Evolutionary conservation across 768 basidiomycete genomes (phyloP).

Genomic region (Amanita polypyramis): DNA sequence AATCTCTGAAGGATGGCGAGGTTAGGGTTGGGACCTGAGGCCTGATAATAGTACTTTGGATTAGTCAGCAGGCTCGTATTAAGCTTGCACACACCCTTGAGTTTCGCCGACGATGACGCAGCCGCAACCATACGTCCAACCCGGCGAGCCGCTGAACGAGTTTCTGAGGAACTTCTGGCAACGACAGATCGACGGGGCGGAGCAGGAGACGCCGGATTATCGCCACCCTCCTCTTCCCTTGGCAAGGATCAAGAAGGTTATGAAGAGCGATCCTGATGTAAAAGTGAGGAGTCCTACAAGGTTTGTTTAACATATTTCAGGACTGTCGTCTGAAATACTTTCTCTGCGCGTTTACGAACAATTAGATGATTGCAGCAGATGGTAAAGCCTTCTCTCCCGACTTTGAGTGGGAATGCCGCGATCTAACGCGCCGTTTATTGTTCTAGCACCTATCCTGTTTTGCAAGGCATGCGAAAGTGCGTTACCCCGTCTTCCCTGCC

Average conservation of each 20-base stretch:
- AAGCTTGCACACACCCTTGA: background rate
- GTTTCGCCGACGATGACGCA: slow-evolving; percentile 2
- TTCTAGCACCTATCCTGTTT: slow-evolving; percentile 81
- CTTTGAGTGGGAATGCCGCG: slow-evolving; percentile 8
- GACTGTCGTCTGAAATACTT: slow-evolving; percentile 1
- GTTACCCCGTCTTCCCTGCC: slow-evolving; percentile 21
- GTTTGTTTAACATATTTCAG: background rate
- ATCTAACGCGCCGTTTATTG: background rate
- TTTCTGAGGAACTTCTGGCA: slow-evolving; percentile 89
- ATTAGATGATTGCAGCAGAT: slow-evolving; percentile 96
- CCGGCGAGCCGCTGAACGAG: slow-evolving; percentile 79
- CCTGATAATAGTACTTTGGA: too few relatives aligned
- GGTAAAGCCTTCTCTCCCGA: slow-evolving; percentile 32
- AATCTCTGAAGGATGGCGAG: slow-evolving; percentile 18
- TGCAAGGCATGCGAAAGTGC: slow-evolving; percentile 97
- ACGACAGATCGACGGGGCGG: slow-evolving; percentile 75
- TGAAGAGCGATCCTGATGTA: slow-evolving; percentile 97
- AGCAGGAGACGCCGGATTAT: slow-evolving; percentile 83
- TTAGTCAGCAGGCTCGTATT: too few relatives aligned
- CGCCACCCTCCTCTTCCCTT: slow-evolving; percentile 83
- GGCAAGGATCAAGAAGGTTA: slow-evolving; percentile 97
- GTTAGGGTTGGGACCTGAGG: background rate
- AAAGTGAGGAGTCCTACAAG: slow-evolving; percentile 47
- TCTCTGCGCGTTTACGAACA: background rate
- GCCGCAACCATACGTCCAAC: slow-evolving; percentile 58